These are phyloP conservation scores for Verticillium alfalfae DNA, from an alignment of 2,329 filamentous ascomycete genomes.

Conservation along the genomic window DNA sequence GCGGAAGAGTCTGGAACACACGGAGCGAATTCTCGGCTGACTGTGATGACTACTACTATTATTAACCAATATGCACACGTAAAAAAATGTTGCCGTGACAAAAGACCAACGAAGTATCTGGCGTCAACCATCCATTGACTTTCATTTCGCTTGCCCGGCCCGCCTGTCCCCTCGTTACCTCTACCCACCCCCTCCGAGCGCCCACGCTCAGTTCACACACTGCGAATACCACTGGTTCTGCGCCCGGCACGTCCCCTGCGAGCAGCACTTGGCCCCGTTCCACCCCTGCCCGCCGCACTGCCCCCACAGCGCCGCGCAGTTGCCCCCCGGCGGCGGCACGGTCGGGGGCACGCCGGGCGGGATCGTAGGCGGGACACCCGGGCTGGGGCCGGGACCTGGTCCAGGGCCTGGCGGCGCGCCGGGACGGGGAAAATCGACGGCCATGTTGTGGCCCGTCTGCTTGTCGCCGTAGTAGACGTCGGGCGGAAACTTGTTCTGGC, in stretches of 20 bases:
- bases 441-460: slow-evolving; percentile 9
- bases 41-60: neutral
- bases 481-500: slow-evolving; percentile 9
- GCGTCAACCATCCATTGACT: too few species aligned
- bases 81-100: too few species aligned
- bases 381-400: neutral
- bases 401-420: neutral
- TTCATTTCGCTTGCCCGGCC: too few species aligned
- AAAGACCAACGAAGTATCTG: neutral
- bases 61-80: too few species aligned
- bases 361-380: neutral
- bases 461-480: slow-evolving; percentile 10
- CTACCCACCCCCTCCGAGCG: neutral
- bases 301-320: slow-evolving; percentile 2
- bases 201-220: slow-evolving; percentile 1
- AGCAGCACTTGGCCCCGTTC: slow-evolving; percentile 12
- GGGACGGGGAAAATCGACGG: slow-evolving; percentile 2
- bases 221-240: slow-evolving; percentile 14
- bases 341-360: slow-evolving; percentile 1
- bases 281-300: slow-evolving; percentile 11
- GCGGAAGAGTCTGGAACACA: neutral
- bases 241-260: slow-evolving; percentile 8
- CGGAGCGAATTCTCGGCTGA: neutral
- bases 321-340: neutral
- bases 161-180: neutral